Percentiles rank a stretch among this genome's conserved stretches.
Conservation (phyloP, 1,284 basidiomycete genomes). For the Meira nashicola region DNA sequence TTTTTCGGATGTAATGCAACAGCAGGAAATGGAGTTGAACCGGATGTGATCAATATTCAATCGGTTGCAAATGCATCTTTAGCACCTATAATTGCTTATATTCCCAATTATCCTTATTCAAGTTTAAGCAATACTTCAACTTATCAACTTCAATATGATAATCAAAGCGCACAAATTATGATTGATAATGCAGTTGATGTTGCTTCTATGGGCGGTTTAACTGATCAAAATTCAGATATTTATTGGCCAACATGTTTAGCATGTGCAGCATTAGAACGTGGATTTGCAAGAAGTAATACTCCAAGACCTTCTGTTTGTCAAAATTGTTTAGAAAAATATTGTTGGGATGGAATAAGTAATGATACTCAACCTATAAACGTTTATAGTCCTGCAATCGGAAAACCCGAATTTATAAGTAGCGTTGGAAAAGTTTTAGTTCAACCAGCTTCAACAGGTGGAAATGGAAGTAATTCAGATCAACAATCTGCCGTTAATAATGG, state of each 20-base stretch:
- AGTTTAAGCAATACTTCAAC: constrained; percentile 39
- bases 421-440: constrained; percentile 21
- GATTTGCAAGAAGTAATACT: constrained; percentile 33
- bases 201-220: constrained; percentile 33
- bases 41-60: constrained; percentile 51
- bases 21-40: not conserved
- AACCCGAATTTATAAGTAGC: constrained; percentile 34
- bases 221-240: constrained; percentile 18
- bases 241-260: constrained; percentile 42
- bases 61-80: constrained; percentile 26
- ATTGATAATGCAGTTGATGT: constrained; percentile 46
- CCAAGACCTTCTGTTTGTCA: constrained; percentile 31
- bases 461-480: constrained; percentile 27
- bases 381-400: constrained; percentile 42
- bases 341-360: constrained; percentile 47
- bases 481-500: not conserved
- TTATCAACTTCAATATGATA: constrained; percentile 53
- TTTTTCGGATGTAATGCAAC: constrained; percentile 67
- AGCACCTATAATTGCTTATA: constrained; percentile 55
- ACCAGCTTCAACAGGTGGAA: constrained; percentile 39
- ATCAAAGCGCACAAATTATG: constrained; percentile 26
- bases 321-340: constrained; percentile 39
- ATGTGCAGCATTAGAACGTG: constrained; percentile 41
- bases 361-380: constrained; percentile 21
- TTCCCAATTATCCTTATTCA: constrained; percentile 57